A percentile compares a stretch with the other conserved stretches of the same genome.
These are phyloP conservation scores for Leishmania lainsoni DNA, from an alignment of 208 protist genomes.

Conservation along the genomic window DNA sequence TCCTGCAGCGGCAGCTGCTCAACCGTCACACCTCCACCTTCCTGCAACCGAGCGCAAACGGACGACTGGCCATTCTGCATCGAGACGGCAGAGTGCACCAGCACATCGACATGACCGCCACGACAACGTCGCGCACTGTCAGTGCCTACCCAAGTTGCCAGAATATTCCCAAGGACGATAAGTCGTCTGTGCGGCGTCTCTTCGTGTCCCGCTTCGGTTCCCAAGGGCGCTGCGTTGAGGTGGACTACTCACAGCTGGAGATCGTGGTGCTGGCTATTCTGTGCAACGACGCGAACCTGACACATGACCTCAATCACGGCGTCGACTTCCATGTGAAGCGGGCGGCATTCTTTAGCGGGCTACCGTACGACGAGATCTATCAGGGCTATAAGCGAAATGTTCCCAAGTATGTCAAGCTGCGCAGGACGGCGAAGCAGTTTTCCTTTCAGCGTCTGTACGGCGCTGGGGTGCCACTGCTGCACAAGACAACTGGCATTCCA, in stretches of 20 bases:
- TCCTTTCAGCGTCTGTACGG: conserved; percentile 92
- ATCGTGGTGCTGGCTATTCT: conserved; percentile 84
- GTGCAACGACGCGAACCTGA: conserved; percentile 68
- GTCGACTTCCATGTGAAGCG: conserved; percentile 91
- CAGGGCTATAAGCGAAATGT: conserved; percentile 64
- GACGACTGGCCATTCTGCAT: conserved; percentile 63
- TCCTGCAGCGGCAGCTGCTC: conserved; percentile 70
- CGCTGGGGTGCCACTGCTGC: conserved; percentile 75
- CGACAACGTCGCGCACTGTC: conserved; percentile 79
- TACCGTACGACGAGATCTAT: conserved; percentile 82
- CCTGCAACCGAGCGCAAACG: conserved; percentile 41
- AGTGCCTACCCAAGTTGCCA: conserved; percentile 88
- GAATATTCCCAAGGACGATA: conserved; percentile 90
- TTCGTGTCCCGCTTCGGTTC: conserved; percentile 85
- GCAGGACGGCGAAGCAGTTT: conserved; percentile 88
- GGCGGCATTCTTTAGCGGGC: conserved; percentile 81
- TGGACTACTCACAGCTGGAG: conserved; percentile 93
- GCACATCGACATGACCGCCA: conserved; percentile 84
- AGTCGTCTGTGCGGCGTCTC: conserved; percentile 75
- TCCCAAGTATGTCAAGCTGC: conserved; percentile 71
- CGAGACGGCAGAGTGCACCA: conserved; percentile 65
- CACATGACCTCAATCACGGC: conserved; percentile 64
- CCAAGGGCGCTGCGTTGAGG: conserved; percentile 76
- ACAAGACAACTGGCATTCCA: conserved; percentile 87
- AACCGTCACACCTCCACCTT: conserved; percentile 62